Evolutionary conservation across 805 yeast species (phyloP).

Genomic region (Kodamaea laetipori): DNA sequence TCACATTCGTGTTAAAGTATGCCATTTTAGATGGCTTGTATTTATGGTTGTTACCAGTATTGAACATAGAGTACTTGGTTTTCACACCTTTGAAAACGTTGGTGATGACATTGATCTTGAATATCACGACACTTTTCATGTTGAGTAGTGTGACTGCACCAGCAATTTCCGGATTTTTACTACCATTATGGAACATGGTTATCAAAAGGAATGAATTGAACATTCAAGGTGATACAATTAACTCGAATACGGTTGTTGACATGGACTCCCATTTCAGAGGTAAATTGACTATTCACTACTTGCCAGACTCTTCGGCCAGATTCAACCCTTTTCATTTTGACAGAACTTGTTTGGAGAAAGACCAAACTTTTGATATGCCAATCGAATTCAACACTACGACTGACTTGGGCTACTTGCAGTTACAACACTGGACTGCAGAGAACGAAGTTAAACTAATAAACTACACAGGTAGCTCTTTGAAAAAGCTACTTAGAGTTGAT

Average conservation of each 20-base stretch:
- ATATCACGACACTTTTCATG: constrained; percentile 54
- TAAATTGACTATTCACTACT: constrained; percentile 76
- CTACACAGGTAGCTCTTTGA: constrained; percentile 60
- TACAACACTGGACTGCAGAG: constrained; percentile 60
- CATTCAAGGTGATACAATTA: constrained; percentile 50
- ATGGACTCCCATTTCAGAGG: constrained; percentile 77
- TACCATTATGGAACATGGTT: constrained; percentile 48
- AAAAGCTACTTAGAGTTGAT: constrained; percentile 35
- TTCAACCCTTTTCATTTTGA: constrained; percentile 71
- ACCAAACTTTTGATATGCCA: constrained; percentile 53
- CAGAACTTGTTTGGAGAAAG: constrained; percentile 58
- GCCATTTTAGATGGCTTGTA: constrained; percentile 70
- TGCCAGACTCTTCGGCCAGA: constrained; percentile 88
- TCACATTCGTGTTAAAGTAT: constrained; percentile 69
- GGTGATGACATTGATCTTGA: constrained; percentile 47
- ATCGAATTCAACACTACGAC: constrained; percentile 78
- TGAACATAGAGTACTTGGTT: constrained; percentile 74
- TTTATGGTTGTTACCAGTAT: constrained; percentile 67
- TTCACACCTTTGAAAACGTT: constrained; percentile 61
- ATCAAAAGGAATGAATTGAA: constrained; percentile 50
- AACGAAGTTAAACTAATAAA: constrained; percentile 50
- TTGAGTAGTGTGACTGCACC: constrained; percentile 55
- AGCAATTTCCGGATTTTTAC: constrained; percentile 31
- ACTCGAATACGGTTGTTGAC: constrained; percentile 40
- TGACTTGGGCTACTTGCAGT: constrained; percentile 65